phyloP scores from a whole-genome alignment of 2,329 filamentous ascomycete species.

The Scedosporium dehoogii region DNA sequence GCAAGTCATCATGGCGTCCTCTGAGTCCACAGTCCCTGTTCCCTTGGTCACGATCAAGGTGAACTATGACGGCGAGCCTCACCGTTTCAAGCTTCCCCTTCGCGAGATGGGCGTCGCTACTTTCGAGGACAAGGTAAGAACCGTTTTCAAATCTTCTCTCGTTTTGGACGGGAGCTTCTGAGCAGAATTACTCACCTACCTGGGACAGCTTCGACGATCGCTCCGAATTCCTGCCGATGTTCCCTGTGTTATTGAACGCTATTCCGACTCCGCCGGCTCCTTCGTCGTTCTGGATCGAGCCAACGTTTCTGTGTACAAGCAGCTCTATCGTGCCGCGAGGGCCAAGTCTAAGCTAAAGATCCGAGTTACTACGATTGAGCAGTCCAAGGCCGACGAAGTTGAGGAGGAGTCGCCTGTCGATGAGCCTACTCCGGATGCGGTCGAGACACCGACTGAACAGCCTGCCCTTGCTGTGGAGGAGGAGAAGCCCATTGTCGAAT shows the following conservation, averaged over 20 bases:
- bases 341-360: constrained; percentile 96
- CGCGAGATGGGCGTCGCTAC: constrained; percentile 66
- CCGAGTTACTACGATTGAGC: constrained; percentile 47
- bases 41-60: constrained; percentile 70
- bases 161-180: not conserved
- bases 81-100: constrained; percentile 82
- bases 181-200: not conserved
- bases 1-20: not conserved
- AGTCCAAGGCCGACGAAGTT: constrained; percentile 32
- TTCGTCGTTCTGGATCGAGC: constrained; percentile 71
- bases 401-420: constrained; percentile 29
- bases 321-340: constrained; percentile 92
- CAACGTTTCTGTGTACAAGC: constrained; percentile 85
- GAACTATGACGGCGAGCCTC: constrained; percentile 61
- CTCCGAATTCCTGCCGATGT: constrained; percentile 22
- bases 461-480: not conserved
- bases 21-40: constrained; percentile 1
- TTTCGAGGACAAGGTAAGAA: constrained; percentile 73
- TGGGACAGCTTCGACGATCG: constrained; percentile 23
- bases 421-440: constrained; percentile 3
- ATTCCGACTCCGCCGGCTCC: constrained; percentile 79
- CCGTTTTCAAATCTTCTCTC: not conserved
- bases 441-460: constrained; percentile 8
- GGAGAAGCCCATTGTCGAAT: not conserved
- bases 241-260: constrained; percentile 68